Percentiles rank a stretch among this genome's conserved stretches.
phyloP scores from a whole-genome alignment of 75 land plant species.

The Gnetum montanum region DNA sequence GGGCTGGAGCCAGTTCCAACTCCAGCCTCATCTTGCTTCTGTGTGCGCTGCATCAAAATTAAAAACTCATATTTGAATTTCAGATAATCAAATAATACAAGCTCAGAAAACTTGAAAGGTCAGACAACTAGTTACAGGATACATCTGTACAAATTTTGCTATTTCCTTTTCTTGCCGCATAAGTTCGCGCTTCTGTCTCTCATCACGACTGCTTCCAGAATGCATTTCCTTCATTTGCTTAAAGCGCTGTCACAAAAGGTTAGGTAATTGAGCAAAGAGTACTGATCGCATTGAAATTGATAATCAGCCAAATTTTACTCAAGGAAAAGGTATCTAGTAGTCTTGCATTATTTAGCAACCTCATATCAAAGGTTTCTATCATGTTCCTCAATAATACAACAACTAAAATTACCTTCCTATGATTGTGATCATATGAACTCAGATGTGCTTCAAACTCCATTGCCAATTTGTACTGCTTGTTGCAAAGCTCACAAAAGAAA shows the following conservation, averaged over 20 bases:
- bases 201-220: slow-evolving; percentile 77
- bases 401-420: slow-evolving; percentile 75
- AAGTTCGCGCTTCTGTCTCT: slow-evolving; percentile 80
- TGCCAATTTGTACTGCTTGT: slow-evolving; percentile 98
- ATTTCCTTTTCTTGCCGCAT: slow-evolving; percentile 86
- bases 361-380: too few species aligned
- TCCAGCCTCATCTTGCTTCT: slow-evolving; percentile 23
- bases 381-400: too few species aligned
- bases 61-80: slow-evolving; percentile 3
- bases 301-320: too few species aligned
- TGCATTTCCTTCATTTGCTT: slow-evolving; percentile 97
- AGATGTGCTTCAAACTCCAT: slow-evolving; percentile 96
- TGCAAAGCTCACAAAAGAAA: slow-evolving; percentile 95
- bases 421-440: slow-evolving; percentile 99
- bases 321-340: too few species aligned
- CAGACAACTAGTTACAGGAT: slow-evolving; percentile 6
- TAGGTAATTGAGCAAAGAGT: too few species aligned
- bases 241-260: slow-evolving; percentile 54
- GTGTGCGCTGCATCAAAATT: too few species aligned
- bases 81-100: slow-evolving; percentile 12
- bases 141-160: slow-evolving; percentile 91
- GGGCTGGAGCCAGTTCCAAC: slow-evolving; percentile 11
- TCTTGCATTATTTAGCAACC: too few species aligned
- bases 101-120: too few species aligned
- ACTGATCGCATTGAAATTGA: too few species aligned